These are phyloP conservation scores for Cordyceps tenuipes DNA, from an alignment of 2,329 filamentous ascomycete species.

Conservation along the genomic window DNA sequence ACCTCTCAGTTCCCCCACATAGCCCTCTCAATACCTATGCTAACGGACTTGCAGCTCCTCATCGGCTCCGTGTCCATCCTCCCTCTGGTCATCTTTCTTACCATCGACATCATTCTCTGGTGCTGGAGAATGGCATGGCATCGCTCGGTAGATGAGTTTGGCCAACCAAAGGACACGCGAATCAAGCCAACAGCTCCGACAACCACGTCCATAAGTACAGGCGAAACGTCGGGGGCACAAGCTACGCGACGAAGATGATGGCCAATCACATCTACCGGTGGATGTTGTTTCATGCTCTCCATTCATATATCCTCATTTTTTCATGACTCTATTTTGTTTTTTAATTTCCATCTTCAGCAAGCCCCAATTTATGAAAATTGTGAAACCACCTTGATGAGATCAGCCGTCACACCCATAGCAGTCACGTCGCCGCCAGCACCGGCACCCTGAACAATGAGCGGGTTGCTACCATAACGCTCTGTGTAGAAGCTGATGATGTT, in stretches of 20 bases:
- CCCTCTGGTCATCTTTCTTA: conserved; percentile 39
- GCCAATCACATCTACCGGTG: background rate
- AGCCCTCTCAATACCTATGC: background rate
- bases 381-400: conserved; percentile 81
- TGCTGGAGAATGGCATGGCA: conserved; percentile 35
- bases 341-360: background rate
- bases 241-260: conserved; percentile 2
- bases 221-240: background rate
- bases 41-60: conserved; percentile 8
- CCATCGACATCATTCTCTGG: conserved; percentile 46
- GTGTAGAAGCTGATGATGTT: conserved; percentile 99
- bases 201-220: background rate
- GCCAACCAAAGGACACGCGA: background rate
- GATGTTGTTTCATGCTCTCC: background rate
- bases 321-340: background rate
- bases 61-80: conserved; percentile 38
- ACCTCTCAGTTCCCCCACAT: background rate
- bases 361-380: conserved; percentile 44
- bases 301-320: background rate
- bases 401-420: conserved; percentile 93
- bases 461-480: conserved; percentile 82
- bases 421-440: conserved; percentile 93
- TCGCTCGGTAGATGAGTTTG: background rate
- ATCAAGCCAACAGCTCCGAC: background rate
- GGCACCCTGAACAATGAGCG: conserved; percentile 88